Evolutionary conservation across 2,329 filamentous ascomycete genomes (phyloP), one percentile per base, ranked within the genome.

Genomic region (Calonectria montana): DNA sequence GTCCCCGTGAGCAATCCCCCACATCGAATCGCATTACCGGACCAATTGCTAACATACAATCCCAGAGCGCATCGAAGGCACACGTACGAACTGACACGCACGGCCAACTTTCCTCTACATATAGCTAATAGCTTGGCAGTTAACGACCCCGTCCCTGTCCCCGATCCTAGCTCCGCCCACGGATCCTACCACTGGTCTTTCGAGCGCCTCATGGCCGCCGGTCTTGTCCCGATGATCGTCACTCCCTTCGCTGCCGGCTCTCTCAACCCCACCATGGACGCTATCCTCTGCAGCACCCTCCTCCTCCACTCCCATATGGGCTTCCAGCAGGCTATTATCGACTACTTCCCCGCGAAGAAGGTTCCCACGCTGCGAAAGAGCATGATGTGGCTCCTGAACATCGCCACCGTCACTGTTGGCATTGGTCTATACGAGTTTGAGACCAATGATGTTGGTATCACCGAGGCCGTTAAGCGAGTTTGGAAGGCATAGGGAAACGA

Each of bases 181-280:
- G 97, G 97, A 79, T 97, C 94, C 85, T 99, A 98, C 88, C 97
- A 99, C 90, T 99, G 97, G 97, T 94, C 94, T 72, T 98, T 98
- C 81, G 97, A 99, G 89, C 95, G 94, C 82, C 83, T 95, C 69
- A 87, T 98, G 79, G 93, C 95, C 69, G 93, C 91, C 69, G 93
- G 91, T 68, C 91, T 99, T 73, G 87, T 99, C 73, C 97, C 97
- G 63, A 88, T 99, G 76, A 95, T 93, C 74, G 88, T 98, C 77
- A 93, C 95, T 45, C 97, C 97, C 74, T 99, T 99, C 86, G 96
- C 96, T 73, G 92, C 94, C 72, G 96, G 96, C 81, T 94, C 94
- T 45, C 89, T 98, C 77, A 97, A 98, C 90, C 97, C 97, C 64
- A 88, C 93, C 75, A 90, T 93, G 80, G 97, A 99, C 83, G 95